Conservation (phyloP, 805 yeast species). For the Clavispora fructus region DNA sequence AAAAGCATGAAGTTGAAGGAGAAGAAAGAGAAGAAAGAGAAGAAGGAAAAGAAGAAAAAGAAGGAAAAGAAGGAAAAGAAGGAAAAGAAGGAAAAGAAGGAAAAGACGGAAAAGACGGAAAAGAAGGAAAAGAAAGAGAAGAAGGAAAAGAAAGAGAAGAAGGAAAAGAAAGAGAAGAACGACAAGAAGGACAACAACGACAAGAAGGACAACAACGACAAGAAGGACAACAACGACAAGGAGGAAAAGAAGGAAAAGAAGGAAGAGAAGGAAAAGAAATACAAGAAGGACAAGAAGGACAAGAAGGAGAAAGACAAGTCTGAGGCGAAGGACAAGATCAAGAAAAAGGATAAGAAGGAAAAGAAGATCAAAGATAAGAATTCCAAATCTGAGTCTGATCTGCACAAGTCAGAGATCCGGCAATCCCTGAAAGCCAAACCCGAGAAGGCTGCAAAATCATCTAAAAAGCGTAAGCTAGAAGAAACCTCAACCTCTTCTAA, state of each 20-base stretch:
- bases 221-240: conserved; percentile 18
- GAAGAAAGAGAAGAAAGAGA: neutral
- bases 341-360: neutral
- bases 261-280: neutral
- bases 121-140: conserved; percentile 28
- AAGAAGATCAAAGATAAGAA: conserved; percentile 4
- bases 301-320: conserved; percentile 1
- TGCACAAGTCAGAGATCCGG: neutral
- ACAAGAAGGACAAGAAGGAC: neutral
- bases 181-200: conserved; percentile 17
- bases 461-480: neutral
- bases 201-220: conserved; percentile 18
- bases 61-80: conserved; percentile 1
- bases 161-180: conserved; percentile 22
- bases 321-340: conserved; percentile 1
- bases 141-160: conserved; percentile 24
- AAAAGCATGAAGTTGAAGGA: conserved; percentile 1
- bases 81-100: conserved; percentile 21
- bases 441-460: neutral
- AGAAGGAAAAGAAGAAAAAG: neutral
- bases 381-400: conserved; percentile 7
- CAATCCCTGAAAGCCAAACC: neutral
- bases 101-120: conserved; percentile 20
- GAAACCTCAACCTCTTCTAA: neutral
- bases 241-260: conserved; percentile 17